Base-by-base conservation (phyloP, 805 yeast species). In the Wickerhamomyces subpelliculosus region DNA sequence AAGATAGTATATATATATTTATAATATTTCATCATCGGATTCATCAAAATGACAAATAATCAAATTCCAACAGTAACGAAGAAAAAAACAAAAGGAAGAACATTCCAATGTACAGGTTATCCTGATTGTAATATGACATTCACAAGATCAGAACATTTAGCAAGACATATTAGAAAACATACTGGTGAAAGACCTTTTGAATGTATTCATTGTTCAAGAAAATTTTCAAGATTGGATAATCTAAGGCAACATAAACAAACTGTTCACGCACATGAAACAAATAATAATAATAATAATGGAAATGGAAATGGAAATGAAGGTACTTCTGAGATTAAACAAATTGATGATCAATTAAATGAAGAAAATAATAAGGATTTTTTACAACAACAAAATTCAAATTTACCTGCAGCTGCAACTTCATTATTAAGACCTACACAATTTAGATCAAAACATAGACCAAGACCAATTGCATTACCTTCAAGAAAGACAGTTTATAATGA, bases 171-270 rank as follows among this genome's bases (percentile, higher is more conserved):
- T 38, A 67, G 96, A 41, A 89, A 88, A 52, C 97, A 88, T 58
- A 89, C 96, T 1, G 97, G 96, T 31, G 97, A 88, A 58, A 68
- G 95, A 40, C 97, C 97, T 3, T 88, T 87, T 58, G 78, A 84
- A 38, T 88, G 97, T 59, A 82, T 81, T 35, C 83, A 82, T 57
- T 85, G 95, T 57, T 67, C 78, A 25, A 78, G 88, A 54, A 73
- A 77, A 54, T 88, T 88, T 56, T 79, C 88, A 14, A 70, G 97
- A 34, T 64, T 89, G 42, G 97, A 89, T 60, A 89, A 89, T 57
- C 68, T 89, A 44, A 72, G 96, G 43, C 97, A 89, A 62, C 97
- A 88, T 62, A 82, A 83, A 43, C 94, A 87, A 54, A 84, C 96
- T 0, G 88, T 82, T 7, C 88, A 82, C 47, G 78, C 80, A 11